These are phyloP conservation scores for Jatropha curcas DNA, from an alignment of 345 rosid genomes.

Conservation along the genomic window DNA sequence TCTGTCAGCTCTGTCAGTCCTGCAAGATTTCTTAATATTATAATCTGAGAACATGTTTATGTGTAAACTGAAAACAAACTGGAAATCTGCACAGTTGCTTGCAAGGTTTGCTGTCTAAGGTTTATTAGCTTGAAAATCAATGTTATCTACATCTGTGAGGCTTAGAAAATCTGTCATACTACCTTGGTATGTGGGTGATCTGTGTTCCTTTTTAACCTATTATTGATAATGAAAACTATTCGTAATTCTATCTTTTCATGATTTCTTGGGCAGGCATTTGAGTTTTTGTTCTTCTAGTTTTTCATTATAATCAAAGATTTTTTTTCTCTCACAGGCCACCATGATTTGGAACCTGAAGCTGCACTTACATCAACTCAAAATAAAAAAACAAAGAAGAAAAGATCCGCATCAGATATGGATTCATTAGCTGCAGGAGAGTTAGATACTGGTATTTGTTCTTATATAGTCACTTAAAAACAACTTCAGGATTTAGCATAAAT, in stretches of 20 bases:
- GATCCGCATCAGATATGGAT: conserved; percentile 42
- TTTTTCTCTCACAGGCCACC: conserved; percentile 10
- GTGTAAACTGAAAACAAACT: neutral
- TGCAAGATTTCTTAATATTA: neutral
- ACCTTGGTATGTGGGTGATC: neutral
- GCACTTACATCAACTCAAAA: conserved; percentile 22
- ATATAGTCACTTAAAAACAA: conserved; percentile 1
- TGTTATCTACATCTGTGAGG: neutral
- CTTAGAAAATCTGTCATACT: neutral
- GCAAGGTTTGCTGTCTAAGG: neutral
- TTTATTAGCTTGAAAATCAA: neutral
- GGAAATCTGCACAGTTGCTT: neutral
- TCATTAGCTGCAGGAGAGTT: conserved; percentile 16
- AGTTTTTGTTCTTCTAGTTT: neutral
- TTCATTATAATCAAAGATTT: neutral
- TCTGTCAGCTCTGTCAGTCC: neutral
- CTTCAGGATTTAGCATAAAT: neutral
- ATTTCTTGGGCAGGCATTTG: neutral
- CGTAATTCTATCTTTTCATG: neutral
- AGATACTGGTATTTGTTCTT: conserved; percentile 29
- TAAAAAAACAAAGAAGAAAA: conserved; percentile 37
- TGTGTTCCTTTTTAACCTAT: neutral
- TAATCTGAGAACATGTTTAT: neutral
- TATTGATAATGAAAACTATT: neutral
- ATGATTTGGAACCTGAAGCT: conserved; percentile 20